Percentiles rank a stretch among this genome's conserved stretches.
Evolutionary conservation across 176 grass and related monocot genomes (phyloP).

Genomic region (Carex scoparia): DNA sequence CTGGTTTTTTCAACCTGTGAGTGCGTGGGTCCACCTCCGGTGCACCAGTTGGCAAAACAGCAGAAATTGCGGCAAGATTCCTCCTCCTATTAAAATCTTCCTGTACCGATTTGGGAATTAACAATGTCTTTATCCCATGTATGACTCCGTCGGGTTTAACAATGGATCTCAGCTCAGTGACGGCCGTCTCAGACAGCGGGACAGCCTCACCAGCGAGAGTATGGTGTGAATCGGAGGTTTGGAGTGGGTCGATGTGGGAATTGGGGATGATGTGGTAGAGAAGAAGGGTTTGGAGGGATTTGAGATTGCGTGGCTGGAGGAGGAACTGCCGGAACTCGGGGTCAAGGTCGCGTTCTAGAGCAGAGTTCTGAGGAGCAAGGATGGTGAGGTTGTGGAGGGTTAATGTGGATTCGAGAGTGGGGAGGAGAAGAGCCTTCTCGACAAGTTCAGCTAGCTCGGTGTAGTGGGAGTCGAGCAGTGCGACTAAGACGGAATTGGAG

Average conservation of each 20-base stretch:
- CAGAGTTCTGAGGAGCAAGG: slow-evolving; percentile 61
- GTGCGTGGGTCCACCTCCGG: slow-evolving; percentile 67
- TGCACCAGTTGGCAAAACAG: slow-evolving; percentile 43
- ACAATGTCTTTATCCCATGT: slow-evolving; percentile 54
- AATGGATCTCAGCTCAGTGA: slow-evolving; percentile 36
- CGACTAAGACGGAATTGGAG: slow-evolving; percentile 79
- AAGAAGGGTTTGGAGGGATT: slow-evolving; percentile 44
- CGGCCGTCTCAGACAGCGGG: slow-evolving; percentile 5
- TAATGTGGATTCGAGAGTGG: slow-evolving; percentile 51
- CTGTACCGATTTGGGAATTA: slow-evolving; percentile 60
- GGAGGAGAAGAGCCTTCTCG: slow-evolving; percentile 76
- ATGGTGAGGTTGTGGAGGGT: slow-evolving; percentile 63
- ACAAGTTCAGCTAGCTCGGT: slow-evolving; percentile 71
- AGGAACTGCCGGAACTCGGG: slow-evolving; percentile 85
- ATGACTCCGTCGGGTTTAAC: slow-evolving; percentile 61
- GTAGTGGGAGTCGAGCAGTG: slow-evolving; percentile 70
- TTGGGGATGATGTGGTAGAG: slow-evolving; percentile 67
- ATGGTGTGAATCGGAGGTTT: not conserved
- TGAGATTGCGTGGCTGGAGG: slow-evolving; percentile 71
- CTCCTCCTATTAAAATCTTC: slow-evolving; percentile 77
- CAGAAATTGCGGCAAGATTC: slow-evolving; percentile 57
- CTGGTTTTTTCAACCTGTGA: slow-evolving; percentile 65
- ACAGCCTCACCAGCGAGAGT: slow-evolving; percentile 55
- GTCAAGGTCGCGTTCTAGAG: slow-evolving; percentile 67
- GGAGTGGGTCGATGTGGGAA: slow-evolving; percentile 26